Evolutionary conservation across 2,329 filamentous ascomycete genomes (phyloP), one percentile per base, ranked within the genome.

Genomic region (Venturiaceae sp.): DNA sequence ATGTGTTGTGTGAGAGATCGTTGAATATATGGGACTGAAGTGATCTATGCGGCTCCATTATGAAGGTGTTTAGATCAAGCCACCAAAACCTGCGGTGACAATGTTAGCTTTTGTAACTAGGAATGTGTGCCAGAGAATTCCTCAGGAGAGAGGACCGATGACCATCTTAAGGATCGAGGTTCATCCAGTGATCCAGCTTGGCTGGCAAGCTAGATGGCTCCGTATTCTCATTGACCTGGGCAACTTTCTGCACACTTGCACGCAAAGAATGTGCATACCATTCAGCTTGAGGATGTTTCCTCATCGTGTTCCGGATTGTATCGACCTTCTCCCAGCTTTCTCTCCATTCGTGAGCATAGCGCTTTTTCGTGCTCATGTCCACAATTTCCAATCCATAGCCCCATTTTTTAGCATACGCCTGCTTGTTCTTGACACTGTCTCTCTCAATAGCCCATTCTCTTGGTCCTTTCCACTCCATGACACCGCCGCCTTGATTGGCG

Each of bases 261-360:
- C n/a, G n/a, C 5, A n/a, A 13, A 30, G 44, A 30, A 30, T 23
- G 23, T 28, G 74, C 85, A 73, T 79, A 96, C 94, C 94, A 99
- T 77, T 99, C 92, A 34, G 92, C 94, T 63, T 95, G 82, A 30
- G 94, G 94, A 69, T 97, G 96, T 72, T 96, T 96, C 69, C 85
- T 83, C 81, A 99, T 86, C 47, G 87, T 85, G 61, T 90, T 88
- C 61, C 92, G 85, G 66, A 99, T 84, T 44, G 90, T 90, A 71
- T 99, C 94, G 61, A 96, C 92, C 78, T 97, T 99, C 75, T 99
- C 94, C 94, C 94, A 99, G 71, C 92, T 95, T 75, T 99, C 94
- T 67, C 94, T 84, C 94, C 94, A 99, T 74, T 99, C 94, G 74
- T 99, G 94, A 30, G 94, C 92, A 71, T 99, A 99, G 64, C 92